Conservation (phyloP, 176 grass and related monocot species). For the Juncus effusus region DNA sequence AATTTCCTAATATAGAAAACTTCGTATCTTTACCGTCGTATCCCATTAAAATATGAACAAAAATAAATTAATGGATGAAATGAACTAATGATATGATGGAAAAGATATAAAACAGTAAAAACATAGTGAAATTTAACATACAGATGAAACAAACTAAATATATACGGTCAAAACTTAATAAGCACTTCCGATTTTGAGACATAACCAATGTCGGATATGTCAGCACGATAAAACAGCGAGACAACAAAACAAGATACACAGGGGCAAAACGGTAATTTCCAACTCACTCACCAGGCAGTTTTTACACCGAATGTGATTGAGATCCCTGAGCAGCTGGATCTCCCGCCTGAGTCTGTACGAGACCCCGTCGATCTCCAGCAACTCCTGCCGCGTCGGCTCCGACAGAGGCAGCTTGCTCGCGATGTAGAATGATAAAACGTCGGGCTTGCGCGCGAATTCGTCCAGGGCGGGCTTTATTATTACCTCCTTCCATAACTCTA, state of each 20-base stretch:
- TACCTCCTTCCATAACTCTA: slow-evolving; percentile 81
- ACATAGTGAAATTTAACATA: no score
- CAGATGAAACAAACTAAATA: no score
- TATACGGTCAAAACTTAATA: no score
- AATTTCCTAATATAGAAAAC: no score
- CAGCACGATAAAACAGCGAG: not conserved
- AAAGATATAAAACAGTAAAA: no score
- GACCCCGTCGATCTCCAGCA: slow-evolving; percentile 86
- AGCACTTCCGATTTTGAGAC: no score
- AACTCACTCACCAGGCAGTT: slow-evolving; percentile 50
- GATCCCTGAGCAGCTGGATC: slow-evolving; percentile 80
- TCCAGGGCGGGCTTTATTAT: slow-evolving; percentile 69
- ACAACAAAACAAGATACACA: slow-evolving; percentile 1
- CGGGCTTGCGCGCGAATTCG: slow-evolving; percentile 61
- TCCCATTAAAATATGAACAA: no score
- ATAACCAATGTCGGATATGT: no score
- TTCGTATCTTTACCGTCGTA: no score
- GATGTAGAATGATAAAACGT: slow-evolving; percentile 84
- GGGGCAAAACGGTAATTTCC: not conserved
- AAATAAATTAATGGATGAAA: no score
- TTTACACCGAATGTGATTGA: slow-evolving; percentile 78
- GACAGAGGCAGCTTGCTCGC: slow-evolving; percentile 89
- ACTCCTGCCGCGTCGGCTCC: slow-evolving; percentile 72
- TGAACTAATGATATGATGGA: no score
- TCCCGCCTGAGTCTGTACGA: slow-evolving; percentile 78